Evolutionary conservation across 1,284 basidiomycete genomes (phyloP).

Genomic region (Cystobasidium slooffiae): DNA sequence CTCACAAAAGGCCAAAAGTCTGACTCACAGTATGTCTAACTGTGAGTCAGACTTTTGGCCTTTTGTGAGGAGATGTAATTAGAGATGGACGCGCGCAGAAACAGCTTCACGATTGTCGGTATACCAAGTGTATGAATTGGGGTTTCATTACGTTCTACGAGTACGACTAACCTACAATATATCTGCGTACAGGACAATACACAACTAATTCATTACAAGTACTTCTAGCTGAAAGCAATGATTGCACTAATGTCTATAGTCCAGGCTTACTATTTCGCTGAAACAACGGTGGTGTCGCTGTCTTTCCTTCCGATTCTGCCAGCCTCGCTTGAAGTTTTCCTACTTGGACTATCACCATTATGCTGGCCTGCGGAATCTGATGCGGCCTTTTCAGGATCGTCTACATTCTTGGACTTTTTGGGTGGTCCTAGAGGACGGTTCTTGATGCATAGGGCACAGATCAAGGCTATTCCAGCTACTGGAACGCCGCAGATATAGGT

Average conservation of each 20-base stretch:
- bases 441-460: conserved; percentile 39
- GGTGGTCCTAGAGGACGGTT: conserved; percentile 26
- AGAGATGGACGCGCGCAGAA: too few species aligned
- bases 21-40: too few species aligned
- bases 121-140: too few species aligned
- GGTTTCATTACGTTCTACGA: too few species aligned
- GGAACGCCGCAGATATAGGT: conserved; percentile 24
- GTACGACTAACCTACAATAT: too few species aligned
- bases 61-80: too few species aligned
- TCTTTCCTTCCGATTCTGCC: not conserved
- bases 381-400: not conserved
- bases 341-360: not conserved
- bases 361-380: not conserved
- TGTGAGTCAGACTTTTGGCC: too few species aligned
- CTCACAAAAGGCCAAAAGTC: too few species aligned
- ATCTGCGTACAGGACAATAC: too few species aligned
- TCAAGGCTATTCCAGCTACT: conserved; percentile 16
- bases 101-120: too few species aligned
- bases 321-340: not conserved
- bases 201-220: too few species aligned
- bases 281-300: not conserved
- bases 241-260: not conserved
- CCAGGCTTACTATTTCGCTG: not conserved
- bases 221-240: too few species aligned
- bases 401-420: conserved; percentile 19